Evolutionary conservation across 805 yeast genomes (phyloP), one percentile per base, ranked within the genome.

Genomic region (Pichia occidentalis): DNA sequence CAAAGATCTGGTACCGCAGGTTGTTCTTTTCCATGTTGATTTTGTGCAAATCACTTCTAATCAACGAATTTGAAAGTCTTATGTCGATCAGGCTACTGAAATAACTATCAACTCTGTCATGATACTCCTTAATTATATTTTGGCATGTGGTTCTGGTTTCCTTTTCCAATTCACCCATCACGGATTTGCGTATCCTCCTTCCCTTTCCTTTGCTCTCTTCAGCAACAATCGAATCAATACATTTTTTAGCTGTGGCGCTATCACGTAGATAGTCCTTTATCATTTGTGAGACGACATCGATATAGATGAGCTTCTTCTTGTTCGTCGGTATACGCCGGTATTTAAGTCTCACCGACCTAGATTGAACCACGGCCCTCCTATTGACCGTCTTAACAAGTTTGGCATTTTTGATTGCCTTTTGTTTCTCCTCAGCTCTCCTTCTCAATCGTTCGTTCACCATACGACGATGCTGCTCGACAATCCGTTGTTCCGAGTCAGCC

Each of bases 1-100:
- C 44, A 37, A 54, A 57, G 4, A 67, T 53, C 10, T 54, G 40
- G 5, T 34, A 23, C 29, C 71, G 48, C 11, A 57, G 37, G 3
- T 51, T 49, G 24, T 54, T 51, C 40, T 65, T 64, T 12, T 51
- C 48, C 10, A 34, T 34, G 35, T 55, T 60, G 5, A 56, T 44
- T 17, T 51, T 53, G 8, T 48, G 40, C 17, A 65, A 45, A 25
- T 62, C 59, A 19, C 48, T 47, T 10, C 50, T 35, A n/a, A 63
- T 45, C 17, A 54, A 45, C 29, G 63, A 59, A 44, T 62, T 66
- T 2, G 59, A 49, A 29, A 67, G 40, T 37, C 59, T 54, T 5
- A 60, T 36, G 45, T 67, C 71, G 23, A 66, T 49, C 19, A 64
- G 44, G 10, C 51, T 48, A 2, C 46, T 46, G 29, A 65, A 57